Evolutionary conservation across 768 basidiomycete genomes (phyloP), one percentile per base, ranked within the genome.

Genomic region (Rossbeevera mucosa): DNA sequence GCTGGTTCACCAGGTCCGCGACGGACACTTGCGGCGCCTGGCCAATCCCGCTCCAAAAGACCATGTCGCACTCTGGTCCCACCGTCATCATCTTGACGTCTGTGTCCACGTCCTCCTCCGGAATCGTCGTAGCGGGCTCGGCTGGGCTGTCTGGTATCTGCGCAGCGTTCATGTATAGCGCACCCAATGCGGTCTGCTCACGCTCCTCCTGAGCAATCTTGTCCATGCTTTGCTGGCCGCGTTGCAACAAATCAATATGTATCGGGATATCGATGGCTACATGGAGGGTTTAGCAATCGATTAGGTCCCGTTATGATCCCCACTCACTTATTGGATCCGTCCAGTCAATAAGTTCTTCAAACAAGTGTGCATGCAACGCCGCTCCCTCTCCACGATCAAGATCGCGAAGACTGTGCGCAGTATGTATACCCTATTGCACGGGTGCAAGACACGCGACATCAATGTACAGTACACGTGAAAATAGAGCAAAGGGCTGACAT

Each of bases 301-400:
- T 57, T 53, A 51, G 22, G 57, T 26, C 36, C 26, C 25, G 38
- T 60, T 22, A 53, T 46, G 36, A 53, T 62, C 53, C 53, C 36
- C 51, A 74, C 88, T 82, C 78, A 93, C 91, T 74, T 62, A 79
- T 68, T 53, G 88, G 90, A 64, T 93, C 91, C 63, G 74, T 75
- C 90, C 90, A 93, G 74, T 93, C 91, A 59, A 91, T 75, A 52
- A 82, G 77, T 73, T 92, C 91, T 73, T 92, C 91, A 69, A 92
- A 92, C 55, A 88, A 63, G 66, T 84, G 86, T 55, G 82, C 81
- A 65, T 92, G 90, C 61, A 93, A 67, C 48, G 91, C 88, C 51
- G 88, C 88, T 46, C 91, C 91, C 69, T 92, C 91, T 67, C 82
- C 86, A 67, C 88, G 81, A 72, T 93, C 91, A 75, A 93, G 76